Base-by-base conservation (phyloP, 129 eudicot species). In the Gnaphalium uliginosum region DNA sequence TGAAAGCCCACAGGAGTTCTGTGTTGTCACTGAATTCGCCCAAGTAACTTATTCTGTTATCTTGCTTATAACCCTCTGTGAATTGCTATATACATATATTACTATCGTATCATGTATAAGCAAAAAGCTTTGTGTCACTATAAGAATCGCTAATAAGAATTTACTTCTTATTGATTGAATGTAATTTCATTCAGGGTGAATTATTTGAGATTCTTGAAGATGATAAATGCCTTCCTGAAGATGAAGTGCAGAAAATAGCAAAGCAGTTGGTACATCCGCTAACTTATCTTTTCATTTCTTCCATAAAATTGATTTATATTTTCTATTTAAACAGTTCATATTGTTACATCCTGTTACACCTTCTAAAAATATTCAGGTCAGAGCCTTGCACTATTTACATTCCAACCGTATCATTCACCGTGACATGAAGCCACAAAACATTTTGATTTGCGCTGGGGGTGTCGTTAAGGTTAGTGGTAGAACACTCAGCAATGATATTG, bases 381-480 rank as follows among this genome's bases (percentile, higher is more conserved):
- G 87, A 74, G 99, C 99, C 54, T 81, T 94, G 89, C 89, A 91
- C 66, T 94, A 94, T 79, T 79, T 94, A 43, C 99, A 94, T 78
- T 90, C 97, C 46, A 94, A 94, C 82, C 87, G 97, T 51, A 90
- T 90, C 41, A 94, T 90, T 65, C 98, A 94, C 75, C 93, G 94
- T 66, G 99, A 94, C 81, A 94, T 94, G 99, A 94, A 91, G 83
- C 99, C 99, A 33, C 97, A 94, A 72, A 94, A 94, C 76, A 94
- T 94, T 63, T 89, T 94, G 69, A 94, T 94, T 74, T 92, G 96
- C 72, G 84, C 96, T 23, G 97, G 93, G 18, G 90, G 91, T 32
- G 72, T 90, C 68, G 94, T 94, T 30, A 94, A 94, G 99, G 99
- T 90, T 81, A 32, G 50, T 60, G 43, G 37, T 64, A 71, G 33